phyloP scores from a whole-genome alignment of 371 early-diverging fungal genomes.

The Chytridium lagenaria region DNA sequence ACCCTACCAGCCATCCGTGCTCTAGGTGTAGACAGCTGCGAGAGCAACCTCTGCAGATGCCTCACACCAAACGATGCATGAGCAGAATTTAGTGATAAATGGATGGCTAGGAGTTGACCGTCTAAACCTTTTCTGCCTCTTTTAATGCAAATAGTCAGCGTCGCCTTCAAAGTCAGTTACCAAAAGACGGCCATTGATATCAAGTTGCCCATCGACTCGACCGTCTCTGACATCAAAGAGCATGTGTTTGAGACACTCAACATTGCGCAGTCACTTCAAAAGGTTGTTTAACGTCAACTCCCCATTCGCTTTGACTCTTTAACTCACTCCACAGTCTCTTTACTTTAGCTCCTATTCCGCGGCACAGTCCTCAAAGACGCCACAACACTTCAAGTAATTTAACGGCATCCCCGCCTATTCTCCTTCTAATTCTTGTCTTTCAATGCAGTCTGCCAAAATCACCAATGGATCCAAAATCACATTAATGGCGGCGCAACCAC shows the following conservation, averaged over 20 bases:
- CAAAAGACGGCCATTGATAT: not conserved
- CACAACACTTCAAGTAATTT: not conserved
- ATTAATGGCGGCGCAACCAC: constrained; percentile 3
- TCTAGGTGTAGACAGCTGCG: too few relatives aligned
- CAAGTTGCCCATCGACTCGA: not conserved
- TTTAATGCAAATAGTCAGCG: not conserved
- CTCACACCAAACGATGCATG: too few relatives aligned
- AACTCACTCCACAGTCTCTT: not conserved
- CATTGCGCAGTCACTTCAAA: not conserved
- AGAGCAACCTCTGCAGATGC: too few relatives aligned
- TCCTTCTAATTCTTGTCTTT: not conserved
- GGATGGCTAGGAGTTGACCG: not conserved
- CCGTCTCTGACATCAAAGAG: not conserved
- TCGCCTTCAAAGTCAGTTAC: constrained; percentile 2
- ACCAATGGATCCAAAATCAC: constrained; percentile 1
- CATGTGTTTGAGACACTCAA: not conserved
- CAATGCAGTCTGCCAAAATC: not conserved
- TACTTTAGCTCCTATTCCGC: not conserved
- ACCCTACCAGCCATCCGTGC: too few relatives aligned
- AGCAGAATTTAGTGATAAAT: too few relatives aligned
- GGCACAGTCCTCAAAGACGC: not conserved
- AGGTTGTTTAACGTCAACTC: not conserved
- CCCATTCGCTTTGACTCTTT: too few relatives aligned
- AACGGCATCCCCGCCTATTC: not conserved
- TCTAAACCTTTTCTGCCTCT: not conserved